phyloP scores from a whole-genome alignment of 768 basidiomycete genomes.

The Tephrocybe sp. region DNA sequence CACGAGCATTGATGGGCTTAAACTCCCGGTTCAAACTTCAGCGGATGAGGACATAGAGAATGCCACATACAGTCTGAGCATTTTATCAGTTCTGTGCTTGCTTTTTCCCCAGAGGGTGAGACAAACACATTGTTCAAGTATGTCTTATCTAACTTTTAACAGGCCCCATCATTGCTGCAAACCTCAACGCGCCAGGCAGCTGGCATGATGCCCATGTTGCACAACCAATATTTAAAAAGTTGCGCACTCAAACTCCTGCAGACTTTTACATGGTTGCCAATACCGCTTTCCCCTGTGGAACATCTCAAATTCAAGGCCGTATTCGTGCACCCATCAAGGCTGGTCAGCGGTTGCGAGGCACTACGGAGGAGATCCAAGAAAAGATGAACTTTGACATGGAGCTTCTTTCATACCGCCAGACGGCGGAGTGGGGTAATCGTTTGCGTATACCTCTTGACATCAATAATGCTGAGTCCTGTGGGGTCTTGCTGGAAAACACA shows the following conservation, averaged over 20 bases:
- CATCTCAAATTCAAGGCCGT: slow-evolving; percentile 11
- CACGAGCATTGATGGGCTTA: slow-evolving; percentile 41
- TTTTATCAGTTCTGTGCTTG: slow-evolving; percentile 37
- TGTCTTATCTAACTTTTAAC: neutral
- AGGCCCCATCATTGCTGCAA: slow-evolving; percentile 18
- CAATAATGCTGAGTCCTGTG: slow-evolving; percentile 19
- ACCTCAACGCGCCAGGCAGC: slow-evolving; percentile 28
- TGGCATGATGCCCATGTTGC: slow-evolving; percentile 40
- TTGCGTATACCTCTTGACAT: slow-evolving; percentile 37
- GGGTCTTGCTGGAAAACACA: slow-evolving; percentile 34
- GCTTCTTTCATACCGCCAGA: slow-evolving; percentile 40
- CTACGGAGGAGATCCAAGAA: slow-evolving; percentile 20
- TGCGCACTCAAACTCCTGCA: slow-evolving; percentile 27
- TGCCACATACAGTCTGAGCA: slow-evolving; percentile 41
- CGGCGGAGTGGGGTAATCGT: slow-evolving; percentile 48
- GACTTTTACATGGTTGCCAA: slow-evolving; percentile 38
- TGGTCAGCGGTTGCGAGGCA: slow-evolving; percentile 20
- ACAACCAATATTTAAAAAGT: slow-evolving; percentile 28
- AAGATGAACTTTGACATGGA: slow-evolving; percentile 29
- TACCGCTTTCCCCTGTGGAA: slow-evolving; percentile 38
- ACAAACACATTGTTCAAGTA: neutral
- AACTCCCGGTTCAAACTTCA: slow-evolving; percentile 34
- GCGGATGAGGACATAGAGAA: slow-evolving; percentile 43
- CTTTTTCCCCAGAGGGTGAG: slow-evolving; percentile 32
- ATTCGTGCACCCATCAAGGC: slow-evolving; percentile 35